Base-by-base conservation (phyloP, 768 basidiomycete species). In the Lyophyllum shimeji region DNA sequence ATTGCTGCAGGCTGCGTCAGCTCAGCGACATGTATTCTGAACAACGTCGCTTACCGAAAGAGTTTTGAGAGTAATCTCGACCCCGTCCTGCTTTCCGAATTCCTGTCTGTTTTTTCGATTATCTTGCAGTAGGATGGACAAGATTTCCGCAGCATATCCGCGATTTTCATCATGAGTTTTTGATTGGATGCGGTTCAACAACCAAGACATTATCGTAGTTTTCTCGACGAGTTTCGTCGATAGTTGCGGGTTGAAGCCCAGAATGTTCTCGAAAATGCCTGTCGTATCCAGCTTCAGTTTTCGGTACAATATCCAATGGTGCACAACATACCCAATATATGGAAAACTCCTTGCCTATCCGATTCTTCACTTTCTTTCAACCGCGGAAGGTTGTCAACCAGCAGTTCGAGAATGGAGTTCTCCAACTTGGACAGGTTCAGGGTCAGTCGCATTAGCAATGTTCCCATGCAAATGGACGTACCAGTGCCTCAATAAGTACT, bases 261-360 rank as follows among this genome's bases (percentile, higher is more conserved):
- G 72, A 18, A 94, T 73, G 69, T 98, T 98, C 70, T 99, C 97
- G 65, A 98, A 94, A 47, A 95, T 87, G 29, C 92, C 93, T 92
- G 46, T 12, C 27, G 25, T 21, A 17, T 8, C 34, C 25, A 45
- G 46, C 27, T 24, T 49, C 21, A 37, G 23, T 21, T 17, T 20
- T 53, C 63, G 23, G 29, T 49, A 3, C n/a, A 42, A 29, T 33
- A 20, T 20, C 12, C 17, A 58, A 34, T 29, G 13, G 47, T 20
- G 18, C 44, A 25, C 21, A 39, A 56, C 72, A 50, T 63, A 89
- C 90, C 90, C n/a, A 98, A 74, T 29, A 96, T 85, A 66, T 97
- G 93, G 74, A 93, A 98, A 43, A 97, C 82, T 7, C 97, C 97
- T 67, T 93, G 90, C 46, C 85, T 78, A 67, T 98, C 97, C 0